These are phyloP conservation scores for Abelmoschus esculentus DNA, from an alignment of 345 rosid species.

Conservation along the genomic window DNA sequence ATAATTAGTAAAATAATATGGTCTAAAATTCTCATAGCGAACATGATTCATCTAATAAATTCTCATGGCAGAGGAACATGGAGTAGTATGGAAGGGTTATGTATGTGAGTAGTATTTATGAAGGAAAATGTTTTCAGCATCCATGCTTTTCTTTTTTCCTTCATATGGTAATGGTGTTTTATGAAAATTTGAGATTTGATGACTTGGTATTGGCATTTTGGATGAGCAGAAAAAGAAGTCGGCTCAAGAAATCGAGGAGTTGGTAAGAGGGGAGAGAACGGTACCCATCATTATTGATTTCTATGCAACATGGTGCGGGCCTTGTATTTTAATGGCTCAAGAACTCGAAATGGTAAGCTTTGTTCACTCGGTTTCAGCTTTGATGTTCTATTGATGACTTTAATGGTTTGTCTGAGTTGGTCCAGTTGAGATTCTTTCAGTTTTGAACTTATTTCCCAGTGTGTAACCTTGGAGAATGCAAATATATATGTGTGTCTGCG, in stretches of 20 bases:
- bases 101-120: too few relatives aligned
- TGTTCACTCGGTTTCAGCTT: neutral
- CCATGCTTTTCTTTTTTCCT: too few relatives aligned
- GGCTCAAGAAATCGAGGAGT: constrained; percentile 69
- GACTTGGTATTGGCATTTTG: constrained; percentile 7
- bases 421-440: neutral
- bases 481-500: too few relatives aligned
- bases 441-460: too few relatives aligned
- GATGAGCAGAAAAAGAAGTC: constrained; percentile 55
- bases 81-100: too few relatives aligned
- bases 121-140: too few relatives aligned
- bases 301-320: constrained; percentile 97
- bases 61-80: too few relatives aligned
- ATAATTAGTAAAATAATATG: too few relatives aligned
- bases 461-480: too few relatives aligned
- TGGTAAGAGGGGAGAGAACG: constrained; percentile 69
- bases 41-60: too few relatives aligned
- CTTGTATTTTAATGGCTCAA: constrained; percentile 89
- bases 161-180: neutral
- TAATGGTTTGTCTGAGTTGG: neutral
- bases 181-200: constrained; percentile 3
- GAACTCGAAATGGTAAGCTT: constrained; percentile 78
- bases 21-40: too few relatives aligned
- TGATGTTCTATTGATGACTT: neutral
- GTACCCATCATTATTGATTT: constrained; percentile 81